A percentile compares a stretch with the other conserved stretches of the same genome.
Evolutionary conservation across 345 rosid species (phyloP).

Genomic region (Citrus mangshanensis): DNA sequence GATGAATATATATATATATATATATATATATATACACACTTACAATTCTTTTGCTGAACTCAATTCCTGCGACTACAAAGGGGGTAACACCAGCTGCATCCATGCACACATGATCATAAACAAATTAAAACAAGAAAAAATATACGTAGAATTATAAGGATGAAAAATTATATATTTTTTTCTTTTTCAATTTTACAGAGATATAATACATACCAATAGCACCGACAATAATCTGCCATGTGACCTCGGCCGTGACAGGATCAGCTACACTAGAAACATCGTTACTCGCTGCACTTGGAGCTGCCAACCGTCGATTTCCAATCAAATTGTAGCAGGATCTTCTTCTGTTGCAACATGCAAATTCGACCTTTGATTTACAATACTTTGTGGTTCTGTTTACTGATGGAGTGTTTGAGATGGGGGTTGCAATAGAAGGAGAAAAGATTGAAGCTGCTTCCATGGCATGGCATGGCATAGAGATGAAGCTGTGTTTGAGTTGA

Average conservation of each 20-base stretch:
- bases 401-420: slow-evolving; percentile 10
- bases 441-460: slow-evolving; percentile 45
- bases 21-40: background rate
- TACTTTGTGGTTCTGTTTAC: slow-evolving; percentile 1
- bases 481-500: background rate
- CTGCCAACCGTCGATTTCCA: slow-evolving; percentile 7
- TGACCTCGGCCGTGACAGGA: slow-evolving; percentile 42
- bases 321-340: slow-evolving; percentile 5
- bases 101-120: background rate
- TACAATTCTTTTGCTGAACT: slow-evolving; percentile 90
- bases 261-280: slow-evolving; percentile 39
- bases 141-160: too few relatives aligned
- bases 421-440: slow-evolving; percentile 22
- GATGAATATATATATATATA: background rate
- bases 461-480: slow-evolving; percentile 23
- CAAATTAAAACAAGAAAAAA: too few relatives aligned
- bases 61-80: slow-evolving; percentile 83
- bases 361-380: slow-evolving; percentile 25
- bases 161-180: too few relatives aligned
- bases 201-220: slow-evolving; percentile 42
- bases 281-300: slow-evolving; percentile 28
- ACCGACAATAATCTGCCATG: slow-evolving; percentile 81
- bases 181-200: too few relatives aligned
- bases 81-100: slow-evolving; percentile 75
- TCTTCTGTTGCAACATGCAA: slow-evolving; percentile 8